Evolutionary conservation across 1,284 basidiomycete genomes (phyloP), one percentile per base, ranked within the genome.

Genomic region (Tausonia pullulans): DNA sequence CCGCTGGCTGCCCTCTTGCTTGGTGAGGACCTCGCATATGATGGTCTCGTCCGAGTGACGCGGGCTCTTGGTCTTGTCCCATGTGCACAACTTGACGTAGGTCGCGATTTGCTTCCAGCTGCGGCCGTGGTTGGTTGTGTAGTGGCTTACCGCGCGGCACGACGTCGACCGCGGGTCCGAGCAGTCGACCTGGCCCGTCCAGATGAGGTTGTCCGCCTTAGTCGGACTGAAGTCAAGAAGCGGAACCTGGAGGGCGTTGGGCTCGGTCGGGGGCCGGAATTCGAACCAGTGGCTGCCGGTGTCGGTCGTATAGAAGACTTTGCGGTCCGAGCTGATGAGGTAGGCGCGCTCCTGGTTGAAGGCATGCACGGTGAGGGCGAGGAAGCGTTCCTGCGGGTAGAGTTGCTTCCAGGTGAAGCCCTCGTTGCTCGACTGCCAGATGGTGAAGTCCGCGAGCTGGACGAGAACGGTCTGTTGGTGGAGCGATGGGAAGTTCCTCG

Each of bases 381-480:
- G 78, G 77, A 95, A 90, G 4, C 79, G 82, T 64, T 86, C 79
- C 2, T 78, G 79, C 0, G 83, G 80, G 69, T 76, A 77, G 11
- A 86, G 79, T 69, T 84, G 84, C 61, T 81, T 81, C 94, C 94
- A 98, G 0, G 85, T 86, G 75, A 90, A 93, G 0, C 95, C 95
- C 75, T 98, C 94, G 74, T 94, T 97, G 72, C 83, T 83, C 0
- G 92, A 96, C 78, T 96, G 91, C 88, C 90, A 98, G 63, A 97
- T 81, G 0, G 83, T 81, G 67, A 85, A 79, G 71, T 97, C 90
- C 2, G 75, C 74, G 3, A 96, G 80, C 43, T 90, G 87, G 45
- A 90, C 84, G 39, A 98, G 82, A 61, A 98, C 84, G 1, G 91
- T 93, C 81, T 90, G 73, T 5, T 27, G 27, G 27, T 27, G 27